A percentile compares a stretch with the other conserved stretches of the same genome.
Evolutionary conservation across 768 basidiomycete genomes (phyloP).

Genomic region (Astraeus odoratus): DNA sequence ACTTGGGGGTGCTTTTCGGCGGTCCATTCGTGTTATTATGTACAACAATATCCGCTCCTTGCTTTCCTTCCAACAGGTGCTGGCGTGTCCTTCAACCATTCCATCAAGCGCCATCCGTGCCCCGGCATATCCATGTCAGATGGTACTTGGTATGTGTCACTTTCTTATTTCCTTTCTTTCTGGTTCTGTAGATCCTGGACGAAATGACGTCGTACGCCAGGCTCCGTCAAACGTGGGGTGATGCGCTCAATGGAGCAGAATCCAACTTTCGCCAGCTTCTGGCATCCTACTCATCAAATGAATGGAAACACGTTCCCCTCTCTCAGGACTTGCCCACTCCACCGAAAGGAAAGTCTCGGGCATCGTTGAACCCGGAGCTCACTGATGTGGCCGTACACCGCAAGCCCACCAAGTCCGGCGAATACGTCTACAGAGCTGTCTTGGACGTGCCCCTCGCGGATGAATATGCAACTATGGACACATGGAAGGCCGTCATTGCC

Average conservation of each 20-base stretch:
- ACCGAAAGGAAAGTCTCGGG: constrained; percentile 58
- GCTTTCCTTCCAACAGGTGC: background rate
- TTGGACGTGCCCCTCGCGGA: constrained; percentile 70
- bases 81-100: background rate
- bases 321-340: constrained; percentile 34
- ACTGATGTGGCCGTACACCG: constrained; percentile 76
- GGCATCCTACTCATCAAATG: constrained; percentile 55
- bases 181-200: background rate
- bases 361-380: constrained; percentile 48
- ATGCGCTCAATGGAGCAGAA: constrained; percentile 69
- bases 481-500: constrained; percentile 74
- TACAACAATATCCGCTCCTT: no score
- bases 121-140: constrained; percentile 39
- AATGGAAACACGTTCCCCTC: constrained; percentile 75
- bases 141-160: constrained; percentile 46
- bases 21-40: no score
- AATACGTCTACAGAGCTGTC: constrained; percentile 73
- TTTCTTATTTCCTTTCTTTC: background rate
- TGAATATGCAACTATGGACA: constrained; percentile 52
- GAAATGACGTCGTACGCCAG: constrained; percentile 31
- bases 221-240: constrained; percentile 76
- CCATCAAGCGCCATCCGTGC: background rate
- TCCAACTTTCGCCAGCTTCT: constrained; percentile 72
- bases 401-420: constrained; percentile 58
- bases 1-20: no score